Evolutionary conservation across 352 stramenopile species (phyloP).

Genomic region (Phytophthora sp.): DNA sequence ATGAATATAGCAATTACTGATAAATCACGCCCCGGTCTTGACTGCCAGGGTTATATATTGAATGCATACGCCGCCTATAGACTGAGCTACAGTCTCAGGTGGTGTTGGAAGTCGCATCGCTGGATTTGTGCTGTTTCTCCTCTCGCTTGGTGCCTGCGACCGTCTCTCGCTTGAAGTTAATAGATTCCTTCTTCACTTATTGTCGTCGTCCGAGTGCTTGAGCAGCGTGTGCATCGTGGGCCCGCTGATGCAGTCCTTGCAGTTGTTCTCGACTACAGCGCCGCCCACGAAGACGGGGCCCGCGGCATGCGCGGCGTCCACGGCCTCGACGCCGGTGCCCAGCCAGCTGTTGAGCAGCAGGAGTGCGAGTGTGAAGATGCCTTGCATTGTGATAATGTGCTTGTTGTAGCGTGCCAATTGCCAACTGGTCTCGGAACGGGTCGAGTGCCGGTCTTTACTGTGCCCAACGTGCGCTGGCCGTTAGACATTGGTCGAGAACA

Average conservation of each 20-base stretch:
- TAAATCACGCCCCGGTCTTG: conserved; percentile 1
- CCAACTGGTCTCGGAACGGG: conserved; percentile 17
- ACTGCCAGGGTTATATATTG: conserved; percentile 23
- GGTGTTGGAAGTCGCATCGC: conserved; percentile 8
- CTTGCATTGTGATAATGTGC: conserved; percentile 37
- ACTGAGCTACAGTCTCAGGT: conserved; percentile 3
- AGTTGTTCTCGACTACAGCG: conserved; percentile 26
- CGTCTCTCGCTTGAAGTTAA: background rate
- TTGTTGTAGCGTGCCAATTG: conserved; percentile 14
- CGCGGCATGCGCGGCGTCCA: conserved; percentile 19
- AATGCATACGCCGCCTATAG: conserved; percentile 27
- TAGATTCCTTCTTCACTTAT: background rate
- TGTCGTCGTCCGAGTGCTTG: conserved; percentile 22
- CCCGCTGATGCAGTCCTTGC: conserved; percentile 13
- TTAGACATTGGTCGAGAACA: conserved; percentile 29
- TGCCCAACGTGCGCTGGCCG: conserved; percentile 21
- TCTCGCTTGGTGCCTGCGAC: no score
- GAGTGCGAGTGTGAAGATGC: conserved; percentile 51
- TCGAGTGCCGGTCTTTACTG: background rate
- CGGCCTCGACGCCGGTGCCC: conserved; percentile 11
- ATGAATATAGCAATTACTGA: background rate
- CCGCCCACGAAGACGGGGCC: conserved; percentile 23
- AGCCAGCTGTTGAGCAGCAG: conserved; percentile 43
- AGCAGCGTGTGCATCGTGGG: conserved; percentile 28
- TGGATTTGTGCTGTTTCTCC: conserved; percentile 3